Conservation (phyloP, 2,329 filamentous ascomycete genomes). For the Bimuria novae-zelandiae region DNA sequence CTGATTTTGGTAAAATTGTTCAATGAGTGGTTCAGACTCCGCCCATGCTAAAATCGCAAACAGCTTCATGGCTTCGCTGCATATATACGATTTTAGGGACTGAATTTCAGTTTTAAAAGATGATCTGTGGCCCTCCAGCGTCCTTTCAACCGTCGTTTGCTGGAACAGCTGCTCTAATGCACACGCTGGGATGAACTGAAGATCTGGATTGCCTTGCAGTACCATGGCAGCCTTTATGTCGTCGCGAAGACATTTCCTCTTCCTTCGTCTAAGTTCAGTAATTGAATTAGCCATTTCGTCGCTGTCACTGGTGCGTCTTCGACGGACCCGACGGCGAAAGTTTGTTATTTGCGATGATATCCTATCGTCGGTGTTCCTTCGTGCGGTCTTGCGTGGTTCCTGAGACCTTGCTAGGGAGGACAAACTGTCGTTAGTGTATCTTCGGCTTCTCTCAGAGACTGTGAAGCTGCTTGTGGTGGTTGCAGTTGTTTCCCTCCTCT, state of each 20-base stretch:
- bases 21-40: conserved; percentile 7
- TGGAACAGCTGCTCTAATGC: not conserved
- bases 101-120: not conserved
- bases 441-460: not conserved
- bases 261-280: no score
- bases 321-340: not conserved
- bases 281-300: not conserved
- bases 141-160: not conserved
- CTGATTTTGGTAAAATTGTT: conserved; percentile 10
- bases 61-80: conserved; percentile 5
- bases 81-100: conserved; percentile 8
- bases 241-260: not conserved
- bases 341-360: not conserved
- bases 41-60: conserved; percentile 12
- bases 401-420: not conserved
- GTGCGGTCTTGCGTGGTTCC: not conserved
- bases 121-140: not conserved
- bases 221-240: not conserved
- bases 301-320: not conserved
- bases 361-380: not conserved
- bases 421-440: not conserved
- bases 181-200: not conserved
- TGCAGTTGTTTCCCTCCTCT: not conserved
- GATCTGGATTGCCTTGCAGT: not conserved
- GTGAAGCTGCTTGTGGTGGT: not conserved